Conservation (phyloP, 495 filamentous ascomycete species). For the Margaritispora aquatica region DNA sequence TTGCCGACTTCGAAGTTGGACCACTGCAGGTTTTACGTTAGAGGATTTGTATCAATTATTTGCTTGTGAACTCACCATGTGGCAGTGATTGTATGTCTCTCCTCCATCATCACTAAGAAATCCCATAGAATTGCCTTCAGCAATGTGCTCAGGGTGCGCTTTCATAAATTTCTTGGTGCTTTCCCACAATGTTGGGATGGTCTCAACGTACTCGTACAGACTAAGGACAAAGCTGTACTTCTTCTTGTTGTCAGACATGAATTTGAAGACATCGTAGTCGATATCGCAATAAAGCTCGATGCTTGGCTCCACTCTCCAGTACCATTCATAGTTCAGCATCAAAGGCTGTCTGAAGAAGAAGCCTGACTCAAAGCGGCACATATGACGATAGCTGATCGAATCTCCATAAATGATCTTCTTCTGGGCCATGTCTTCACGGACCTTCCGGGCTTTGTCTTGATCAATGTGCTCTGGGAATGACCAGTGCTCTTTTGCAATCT, state of each 20-base stretch:
- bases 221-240: conserved; percentile 88
- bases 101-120: conserved; percentile 91
- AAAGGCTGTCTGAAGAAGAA: conserved; percentile 86
- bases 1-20: conserved; percentile 89
- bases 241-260: conserved; percentile 82
- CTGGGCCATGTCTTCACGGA: conserved; percentile 76
- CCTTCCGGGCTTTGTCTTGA: conserved; percentile 72
- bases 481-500: conserved; percentile 82
- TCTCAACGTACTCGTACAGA: conserved; percentile 92
- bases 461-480: conserved; percentile 85
- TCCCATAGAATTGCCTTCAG: conserved; percentile 74
- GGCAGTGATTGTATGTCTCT: conserved; percentile 89
- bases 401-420: conserved; percentile 93
- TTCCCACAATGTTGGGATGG: conserved; percentile 93
- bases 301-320: conserved; percentile 89
- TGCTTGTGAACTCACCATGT: conserved; percentile 65
- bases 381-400: conserved; percentile 84
- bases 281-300: conserved; percentile 85
- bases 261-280: conserved; percentile 76
- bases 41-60: not conserved
- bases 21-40: conserved; percentile 48
- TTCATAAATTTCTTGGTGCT: conserved; percentile 87
- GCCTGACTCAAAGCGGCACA: conserved; percentile 90
- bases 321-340: conserved; percentile 83
- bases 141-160: conserved; percentile 81